Percentiles rank a stretch among this genome's conserved stretches.
These are phyloP conservation scores for Syncephalastrum racemosum DNA, from an alignment of 371 early-diverging fungal genomes.

Conservation along the genomic window DNA sequence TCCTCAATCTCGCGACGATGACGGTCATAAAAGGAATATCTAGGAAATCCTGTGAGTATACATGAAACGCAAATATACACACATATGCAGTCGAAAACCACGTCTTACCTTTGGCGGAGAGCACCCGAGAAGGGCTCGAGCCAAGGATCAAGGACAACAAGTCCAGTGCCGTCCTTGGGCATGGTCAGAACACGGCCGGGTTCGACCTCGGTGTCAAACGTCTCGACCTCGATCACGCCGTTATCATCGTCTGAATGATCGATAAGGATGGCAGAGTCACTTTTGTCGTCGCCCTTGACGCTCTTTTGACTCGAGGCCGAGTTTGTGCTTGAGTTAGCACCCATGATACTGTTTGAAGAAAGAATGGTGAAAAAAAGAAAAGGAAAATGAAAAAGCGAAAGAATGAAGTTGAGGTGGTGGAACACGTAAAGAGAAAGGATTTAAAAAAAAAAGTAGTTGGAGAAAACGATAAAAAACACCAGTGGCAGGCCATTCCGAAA, in stretches of 20 bases:
- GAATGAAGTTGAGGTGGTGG: neutral
- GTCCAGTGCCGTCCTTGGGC: constrained; percentile 61
- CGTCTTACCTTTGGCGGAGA: constrained; percentile 57
- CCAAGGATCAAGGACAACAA: constrained; percentile 70
- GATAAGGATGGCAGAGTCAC: too few species aligned
- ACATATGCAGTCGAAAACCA: neutral
- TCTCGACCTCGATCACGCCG: constrained; percentile 4
- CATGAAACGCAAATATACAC: neutral
- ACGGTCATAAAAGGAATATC: constrained; percentile 54
- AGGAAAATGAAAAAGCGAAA: neutral
- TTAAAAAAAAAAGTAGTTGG: neutral
- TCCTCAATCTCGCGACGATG: constrained; percentile 49
- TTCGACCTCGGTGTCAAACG: constrained; percentile 36
- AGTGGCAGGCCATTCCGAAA: too few species aligned
- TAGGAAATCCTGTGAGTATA: constrained; percentile 10
- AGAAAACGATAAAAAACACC: neutral
- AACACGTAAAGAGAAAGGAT: neutral
- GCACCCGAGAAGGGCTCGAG: constrained; percentile 63
- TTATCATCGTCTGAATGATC: too few species aligned
- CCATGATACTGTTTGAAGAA: neutral
- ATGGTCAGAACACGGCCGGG: constrained; percentile 41
- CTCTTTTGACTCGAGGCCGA: too few species aligned
- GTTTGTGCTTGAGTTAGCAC: too few species aligned
- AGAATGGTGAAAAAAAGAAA: constrained; percentile 1
- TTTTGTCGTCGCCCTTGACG: too few species aligned